Base-by-base conservation (phyloP, 306 rosid genomes). In the Benincasa hispida region DNA sequence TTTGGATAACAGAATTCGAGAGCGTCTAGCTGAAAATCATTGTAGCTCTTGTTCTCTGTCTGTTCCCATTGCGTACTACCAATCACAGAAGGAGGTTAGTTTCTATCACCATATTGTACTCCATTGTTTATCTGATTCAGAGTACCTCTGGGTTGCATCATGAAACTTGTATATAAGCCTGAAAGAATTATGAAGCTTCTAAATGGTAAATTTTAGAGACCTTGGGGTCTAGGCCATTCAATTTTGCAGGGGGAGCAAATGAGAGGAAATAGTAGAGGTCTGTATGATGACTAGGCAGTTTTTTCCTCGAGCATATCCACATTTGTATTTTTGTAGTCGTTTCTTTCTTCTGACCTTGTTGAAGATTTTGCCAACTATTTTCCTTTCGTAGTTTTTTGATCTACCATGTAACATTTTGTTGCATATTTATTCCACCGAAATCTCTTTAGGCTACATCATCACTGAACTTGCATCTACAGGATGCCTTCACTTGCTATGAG, bases 11-110 rank as follows among this genome's bases (percentile, higher is more conserved):
- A 92, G 86, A 85, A 85, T 95, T 77, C 88, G 99, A 72, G 94
- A 95, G 82, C 92, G 82, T 77, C 82, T 95, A 57, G 91, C 98
- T 37, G 99, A 95, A 80, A 95, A 92, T 85, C 89, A 86, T 79
- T 95, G 99, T 87, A 86, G 81, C 78, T 85, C 74, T 79, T 95
- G 99, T 81, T 92, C 93, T 81, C 85, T 87, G 81, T 79, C 98
- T 48, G 92, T 95, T 83, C 89, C 93, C 70, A 79, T 53, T 72
- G 88, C 89, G 42, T 86, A 81, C 85, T 92, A 92, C 82, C 99
- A 95, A 86, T 95, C 99, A 39, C 97, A 87, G 72, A 95, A 90
- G 78, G 99, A 95, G 96, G 99, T 95, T 87, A 63, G n/a, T 74
- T 50, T 76, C 21, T 51, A 18, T 42, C 13, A 55, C 74, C 50